These are phyloP conservation scores for Daucus carota DNA, from an alignment of 129 eudicot genomes.

Conservation along the genomic window DNA sequence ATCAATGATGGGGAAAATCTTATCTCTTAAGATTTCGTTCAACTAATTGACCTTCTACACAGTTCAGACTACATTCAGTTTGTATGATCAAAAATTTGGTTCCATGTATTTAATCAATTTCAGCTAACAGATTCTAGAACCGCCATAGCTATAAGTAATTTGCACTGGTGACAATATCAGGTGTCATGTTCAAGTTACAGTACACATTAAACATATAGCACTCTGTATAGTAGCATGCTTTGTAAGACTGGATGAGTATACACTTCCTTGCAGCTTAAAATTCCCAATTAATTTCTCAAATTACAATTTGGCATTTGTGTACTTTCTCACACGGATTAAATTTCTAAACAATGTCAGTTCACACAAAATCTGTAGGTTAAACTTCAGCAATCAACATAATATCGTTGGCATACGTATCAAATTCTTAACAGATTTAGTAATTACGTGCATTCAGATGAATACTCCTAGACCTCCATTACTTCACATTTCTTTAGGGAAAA, in stretches of 20 bases:
- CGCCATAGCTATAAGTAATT: background rate
- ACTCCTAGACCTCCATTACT: background rate
- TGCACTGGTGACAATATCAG: background rate
- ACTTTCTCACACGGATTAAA: background rate
- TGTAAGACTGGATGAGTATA: too few relatives aligned
- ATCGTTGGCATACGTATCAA: background rate
- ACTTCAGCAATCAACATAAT: background rate
- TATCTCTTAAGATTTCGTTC: background rate
- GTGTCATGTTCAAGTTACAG: background rate
- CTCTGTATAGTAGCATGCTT: background rate
- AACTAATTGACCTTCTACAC: background rate
- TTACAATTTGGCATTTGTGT: background rate
- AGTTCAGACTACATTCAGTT: background rate
- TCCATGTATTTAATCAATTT: background rate
- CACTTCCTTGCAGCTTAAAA: too few relatives aligned
- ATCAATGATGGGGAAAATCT: background rate
- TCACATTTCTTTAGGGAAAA: too few relatives aligned
- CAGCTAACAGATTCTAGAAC: background rate
- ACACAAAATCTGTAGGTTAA: background rate
- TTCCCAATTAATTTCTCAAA: too few relatives aligned
- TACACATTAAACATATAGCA: background rate
- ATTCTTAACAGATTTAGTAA: too few relatives aligned
- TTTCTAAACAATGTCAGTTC: background rate
- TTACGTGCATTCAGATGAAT: background rate
- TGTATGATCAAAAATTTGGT: too few relatives aligned